Base-by-base conservation (phyloP, 306 rosid species). In the Betula pendula region DNA sequence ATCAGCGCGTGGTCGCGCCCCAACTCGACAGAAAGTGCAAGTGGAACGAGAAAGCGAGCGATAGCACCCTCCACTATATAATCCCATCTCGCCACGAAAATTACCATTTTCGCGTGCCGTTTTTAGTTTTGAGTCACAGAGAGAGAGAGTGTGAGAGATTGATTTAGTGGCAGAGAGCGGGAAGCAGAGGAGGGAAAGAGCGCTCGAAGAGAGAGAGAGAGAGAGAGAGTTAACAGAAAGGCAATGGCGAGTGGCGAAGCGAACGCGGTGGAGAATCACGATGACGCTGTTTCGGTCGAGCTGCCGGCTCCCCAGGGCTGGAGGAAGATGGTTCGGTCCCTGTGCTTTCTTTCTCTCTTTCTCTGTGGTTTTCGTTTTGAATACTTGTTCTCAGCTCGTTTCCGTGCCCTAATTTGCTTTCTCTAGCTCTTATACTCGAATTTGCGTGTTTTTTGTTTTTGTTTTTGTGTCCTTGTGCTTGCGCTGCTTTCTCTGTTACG, bases 311-410 rank as follows among this genome's bases (percentile, higher is more conserved):
- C 80, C 0, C 27, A 38, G 0, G 69, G 80, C 25, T 77, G 80
- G 80, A 51, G 40, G 55, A 77, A 77, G 68, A 52, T 22, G 80
- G 80, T 77, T 68, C 74, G 74, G 16, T 77, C 55, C 53, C 42
- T 31, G 15, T 56, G 2, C 33, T 53, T 45, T 31, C 33, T 29
- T 14, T 40, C 16, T 66, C 16, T 65, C 22, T 38, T 14, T 44
- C 44, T 51, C 25, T 10, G 2, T 11, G 22, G 5, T 52, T 52
- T n/a, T 24, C 25, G 27, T 55, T 55, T 5, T 24, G 63, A 56
- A 3, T 56, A 15, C 27, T 56, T 22, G 15, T 24, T 56, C 49
- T 22, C 24, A 5, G 55, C 48, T 24, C 25, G 24, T 35, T 55
- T 22, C 19, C 3, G 31, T 40, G 72, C 49, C 73, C 55, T 73